Base-by-base conservation (phyloP, 768 basidiomycete genomes). In the Suillus occidentalis region DNA sequence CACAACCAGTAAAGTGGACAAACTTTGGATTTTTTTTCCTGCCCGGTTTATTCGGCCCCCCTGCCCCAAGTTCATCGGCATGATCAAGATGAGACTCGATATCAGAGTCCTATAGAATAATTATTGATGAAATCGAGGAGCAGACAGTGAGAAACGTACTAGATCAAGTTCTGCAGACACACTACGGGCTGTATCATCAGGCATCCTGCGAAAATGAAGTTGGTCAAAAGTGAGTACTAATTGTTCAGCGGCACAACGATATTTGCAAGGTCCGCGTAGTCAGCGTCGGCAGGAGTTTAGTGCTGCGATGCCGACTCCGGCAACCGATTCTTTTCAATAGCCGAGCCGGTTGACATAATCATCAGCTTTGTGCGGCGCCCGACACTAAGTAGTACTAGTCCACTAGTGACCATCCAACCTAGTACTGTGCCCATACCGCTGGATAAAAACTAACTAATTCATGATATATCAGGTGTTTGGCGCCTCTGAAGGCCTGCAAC, bases 1-100 rank as follows among this genome's bases (percentile, higher is more conserved):
- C 20, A 68, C 56, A n/a, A 68, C 52, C 9, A 60, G 60, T 42
- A 50, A 37, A 49, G 61, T 69, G 6, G 57, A 77, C 85, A 66
- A 69, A 91, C 92, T 94, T 94, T 69, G 92, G 92, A 71, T 94
- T 94, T 82, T 93, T 94, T 87, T 94, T 94, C 66, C 92, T 82
- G 18, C 92, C 92, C 40, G 92, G 75, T 50, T 68, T 77, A n/a
- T 68, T 68, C 58, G 73, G 75, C 7, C 72, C 77, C 8, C 66
- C 58, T 43, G 62, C 62, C 14, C 59, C 70, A 7, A 14, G 7
- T 36, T 76, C 58, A 28, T 59, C 58, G 20, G 1, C 71, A 4
- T 68, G 75, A 45, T 76, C 75, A 1, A 61, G 42, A 57, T 67
- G 83, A 40, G 87, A 91, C 25, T 88, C 89, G 43, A 80, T 72